Evolutionary conservation across 1,284 basidiomycete genomes (phyloP).

Genomic region (Exobasidium rhododendri): DNA sequence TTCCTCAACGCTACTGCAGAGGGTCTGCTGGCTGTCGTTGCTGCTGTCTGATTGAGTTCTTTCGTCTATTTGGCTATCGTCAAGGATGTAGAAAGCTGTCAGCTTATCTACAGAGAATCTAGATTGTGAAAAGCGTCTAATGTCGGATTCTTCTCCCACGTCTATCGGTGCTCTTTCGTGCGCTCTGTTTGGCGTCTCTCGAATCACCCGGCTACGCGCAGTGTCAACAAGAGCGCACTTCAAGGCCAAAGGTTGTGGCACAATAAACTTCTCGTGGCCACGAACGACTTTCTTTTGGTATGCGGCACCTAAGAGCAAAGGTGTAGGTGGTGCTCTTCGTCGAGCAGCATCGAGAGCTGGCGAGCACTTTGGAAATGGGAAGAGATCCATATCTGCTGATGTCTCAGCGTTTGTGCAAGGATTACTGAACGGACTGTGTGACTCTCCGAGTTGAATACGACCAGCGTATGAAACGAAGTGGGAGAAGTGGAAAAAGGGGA

Average conservation of each 20-base stretch:
- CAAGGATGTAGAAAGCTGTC: not conserved
- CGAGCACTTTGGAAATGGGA: slow-evolving; percentile 2
- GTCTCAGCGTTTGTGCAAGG: too few relatives aligned
- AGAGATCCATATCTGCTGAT: slow-evolving; percentile 1
- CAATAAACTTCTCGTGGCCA: not conserved
- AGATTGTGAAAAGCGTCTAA: too few relatives aligned
- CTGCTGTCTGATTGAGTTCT: not conserved
- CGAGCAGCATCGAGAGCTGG: slow-evolving; percentile 1
- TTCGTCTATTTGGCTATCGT: not conserved
- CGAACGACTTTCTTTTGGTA: slow-evolving; percentile 7
- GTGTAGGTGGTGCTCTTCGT: slow-evolving; percentile 4
- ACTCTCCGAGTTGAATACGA: not conserved
- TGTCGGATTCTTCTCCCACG: too few relatives aligned
- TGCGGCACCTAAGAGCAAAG: slow-evolving; percentile 3
- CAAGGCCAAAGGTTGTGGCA: not conserved
- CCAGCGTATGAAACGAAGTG: too few relatives aligned
- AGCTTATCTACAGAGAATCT: too few relatives aligned
- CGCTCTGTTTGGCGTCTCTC: too few relatives aligned
- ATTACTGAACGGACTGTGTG: too few relatives aligned
- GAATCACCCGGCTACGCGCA: not conserved
- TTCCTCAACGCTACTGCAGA: not conserved
- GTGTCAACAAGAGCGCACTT: not conserved
- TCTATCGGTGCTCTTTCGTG: too few relatives aligned
- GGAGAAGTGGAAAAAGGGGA: not conserved
- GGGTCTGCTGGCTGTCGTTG: not conserved